These are phyloP conservation scores for Populus euphratica DNA, from an alignment of 345 rosid species.

Conservation along the genomic window DNA sequence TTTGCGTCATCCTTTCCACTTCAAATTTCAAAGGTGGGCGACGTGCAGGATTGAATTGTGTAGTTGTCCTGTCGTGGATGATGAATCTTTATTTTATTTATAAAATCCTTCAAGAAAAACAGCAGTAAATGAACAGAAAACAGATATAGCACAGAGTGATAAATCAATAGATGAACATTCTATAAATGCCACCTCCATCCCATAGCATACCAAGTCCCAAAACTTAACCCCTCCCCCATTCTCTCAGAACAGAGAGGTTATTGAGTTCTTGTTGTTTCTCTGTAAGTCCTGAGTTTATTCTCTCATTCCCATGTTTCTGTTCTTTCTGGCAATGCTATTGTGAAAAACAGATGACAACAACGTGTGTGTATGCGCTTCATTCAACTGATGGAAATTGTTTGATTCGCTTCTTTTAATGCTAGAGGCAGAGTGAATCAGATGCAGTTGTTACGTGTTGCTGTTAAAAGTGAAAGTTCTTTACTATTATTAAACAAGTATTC, in stretches of 20 bases:
- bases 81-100: no score
- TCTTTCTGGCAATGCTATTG: background rate
- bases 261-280: background rate
- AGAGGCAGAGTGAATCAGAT: background rate
- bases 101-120: no score
- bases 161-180: background rate
- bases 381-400: no score
- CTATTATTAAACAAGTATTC: no score
- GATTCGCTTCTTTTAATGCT: background rate
- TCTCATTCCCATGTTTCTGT: background rate
- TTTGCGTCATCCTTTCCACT: no score
- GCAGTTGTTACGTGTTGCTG: no score
- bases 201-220: background rate
- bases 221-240: background rate
- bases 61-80: background rate
- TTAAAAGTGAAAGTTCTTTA: no score
- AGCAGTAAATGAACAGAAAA: no score
- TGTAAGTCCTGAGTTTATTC: background rate
- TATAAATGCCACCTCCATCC: conserved; percentile 14
- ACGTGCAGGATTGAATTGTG: no score
- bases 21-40: no score
- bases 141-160: background rate
- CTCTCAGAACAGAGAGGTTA: background rate
- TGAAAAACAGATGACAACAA: background rate
- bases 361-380: no score